Base-by-base conservation (phyloP, 169 alveolate species). In the Babesia sp. region DNA sequence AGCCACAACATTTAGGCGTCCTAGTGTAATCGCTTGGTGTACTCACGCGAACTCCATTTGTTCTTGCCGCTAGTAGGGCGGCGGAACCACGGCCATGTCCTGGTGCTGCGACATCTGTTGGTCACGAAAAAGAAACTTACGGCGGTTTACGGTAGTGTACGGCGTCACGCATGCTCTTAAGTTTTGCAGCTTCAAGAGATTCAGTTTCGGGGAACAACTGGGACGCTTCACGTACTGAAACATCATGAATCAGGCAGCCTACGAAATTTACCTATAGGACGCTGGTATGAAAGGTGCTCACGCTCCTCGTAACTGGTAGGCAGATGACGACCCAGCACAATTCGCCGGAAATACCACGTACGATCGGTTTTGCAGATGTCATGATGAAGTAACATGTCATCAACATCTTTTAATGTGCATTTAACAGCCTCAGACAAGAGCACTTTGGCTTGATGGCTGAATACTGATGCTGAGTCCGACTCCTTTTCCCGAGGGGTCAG, bases 1-100 rank as follows among this genome's bases (percentile, higher is more conserved):
- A 41, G 2, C 79, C 79, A 33, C 59, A 41, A 36, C 79, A 69
- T 31, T 24, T 54, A 36, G 59, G 59, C 26, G 58, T 69, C 12
- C 57, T 69, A 51, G 54, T 54, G 53, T 69, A 41, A 22, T 29
- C 74, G 61, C 50, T 88, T 88, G n/a, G 91, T 88, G 53, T 84
- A 88, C 20, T 88, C 90, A n/a, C 91, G 73, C 0, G 87, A 79
- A 5, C 89, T 82, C 91, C 91, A 88, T 54, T 73, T 66, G 37
- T 80, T 76, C 28, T 63, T 78, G 11, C 93, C 93, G 26, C 90
- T 70, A 8, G 90, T 84, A 28, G 83, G 72, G 60, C 57, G 82
- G 26, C 93, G 53, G 78, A 63, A 88, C 93, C 93, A 88, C n/a
- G 93, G 93, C 83, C 90, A 87, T 29, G 86, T 66, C 45, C 71